Evolutionary conservation across 2,329 filamentous ascomycete species (phyloP).

Genomic region (Paraphaeosphaeria minitans): DNA sequence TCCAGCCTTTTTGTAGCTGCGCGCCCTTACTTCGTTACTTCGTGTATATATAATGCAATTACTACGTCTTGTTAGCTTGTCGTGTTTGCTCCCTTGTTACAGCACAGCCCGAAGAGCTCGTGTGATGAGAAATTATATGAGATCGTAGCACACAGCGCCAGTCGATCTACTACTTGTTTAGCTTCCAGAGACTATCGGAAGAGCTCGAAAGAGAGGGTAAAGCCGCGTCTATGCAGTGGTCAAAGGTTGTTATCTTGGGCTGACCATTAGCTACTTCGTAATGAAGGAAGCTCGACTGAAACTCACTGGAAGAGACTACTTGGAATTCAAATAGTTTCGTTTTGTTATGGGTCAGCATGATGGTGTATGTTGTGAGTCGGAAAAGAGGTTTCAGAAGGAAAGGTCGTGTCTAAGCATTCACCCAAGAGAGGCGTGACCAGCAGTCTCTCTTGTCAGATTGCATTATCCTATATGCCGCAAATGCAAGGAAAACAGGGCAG

Average conservation of each 20-base stretch:
- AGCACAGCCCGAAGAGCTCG: background rate
- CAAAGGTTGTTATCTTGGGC: background rate
- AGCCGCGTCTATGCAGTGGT: background rate
- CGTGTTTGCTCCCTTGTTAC: background rate
- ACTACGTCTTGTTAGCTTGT: background rate
- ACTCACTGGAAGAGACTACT: background rate
- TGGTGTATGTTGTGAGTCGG: background rate
- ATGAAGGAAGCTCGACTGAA: background rate
- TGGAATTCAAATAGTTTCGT: no score
- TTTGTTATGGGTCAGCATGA: background rate
- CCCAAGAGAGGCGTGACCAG: background rate
- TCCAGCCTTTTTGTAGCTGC: background rate
- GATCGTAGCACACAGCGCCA: background rate
- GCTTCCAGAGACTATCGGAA: background rate
- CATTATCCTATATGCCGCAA: conserved; percentile 2
- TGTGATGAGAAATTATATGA: background rate
- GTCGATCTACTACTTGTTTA: background rate
- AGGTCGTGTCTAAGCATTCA: background rate
- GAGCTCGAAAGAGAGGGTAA: background rate
- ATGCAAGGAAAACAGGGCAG: background rate
- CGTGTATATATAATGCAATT: background rate
- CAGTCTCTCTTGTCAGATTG: background rate
- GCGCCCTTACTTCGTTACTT: background rate
- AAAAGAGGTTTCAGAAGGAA: background rate
- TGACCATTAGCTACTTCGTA: background rate